Evolutionary conservation across 257 asterid species (phyloP).

Genomic region (Solanum pinnatisectum): DNA sequence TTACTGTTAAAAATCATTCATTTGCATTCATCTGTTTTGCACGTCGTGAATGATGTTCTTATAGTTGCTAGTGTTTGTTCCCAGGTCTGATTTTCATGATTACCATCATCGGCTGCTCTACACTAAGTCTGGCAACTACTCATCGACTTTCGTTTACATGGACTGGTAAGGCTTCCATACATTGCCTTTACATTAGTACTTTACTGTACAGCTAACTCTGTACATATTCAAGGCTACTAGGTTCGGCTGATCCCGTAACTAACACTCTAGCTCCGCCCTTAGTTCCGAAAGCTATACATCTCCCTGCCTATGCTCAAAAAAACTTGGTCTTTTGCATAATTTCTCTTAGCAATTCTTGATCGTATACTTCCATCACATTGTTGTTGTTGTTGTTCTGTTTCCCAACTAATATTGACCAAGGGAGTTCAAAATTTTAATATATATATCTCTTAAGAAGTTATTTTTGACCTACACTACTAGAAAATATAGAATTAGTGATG

Average conservation of each 20-base stretch:
- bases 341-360: too few species aligned
- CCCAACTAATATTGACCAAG: too few species aligned
- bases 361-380: too few species aligned
- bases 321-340: too few species aligned
- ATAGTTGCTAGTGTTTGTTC: slow-evolving; percentile 13
- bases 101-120: slow-evolving; percentile 94
- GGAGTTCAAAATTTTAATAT: too few species aligned
- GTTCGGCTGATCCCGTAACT: background rate
- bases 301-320: too few species aligned
- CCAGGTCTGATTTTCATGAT: slow-evolving; percentile 98
- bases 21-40: background rate
- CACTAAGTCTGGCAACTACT: slow-evolving; percentile 93
- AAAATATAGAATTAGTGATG: too few species aligned
- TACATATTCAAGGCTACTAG: background rate
- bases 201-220: too few species aligned
- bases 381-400: too few species aligned
- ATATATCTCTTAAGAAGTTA: too few species aligned
- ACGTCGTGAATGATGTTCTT: background rate
- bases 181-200: background rate
- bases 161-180: slow-evolving; percentile 52
- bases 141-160: slow-evolving; percentile 95
- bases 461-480: too few species aligned
- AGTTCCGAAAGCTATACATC: background rate
- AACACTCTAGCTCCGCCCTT: background rate
- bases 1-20: background rate